Conservation (phyloP, 116 monocot species). For the Dioscorea cayenensis region DNA sequence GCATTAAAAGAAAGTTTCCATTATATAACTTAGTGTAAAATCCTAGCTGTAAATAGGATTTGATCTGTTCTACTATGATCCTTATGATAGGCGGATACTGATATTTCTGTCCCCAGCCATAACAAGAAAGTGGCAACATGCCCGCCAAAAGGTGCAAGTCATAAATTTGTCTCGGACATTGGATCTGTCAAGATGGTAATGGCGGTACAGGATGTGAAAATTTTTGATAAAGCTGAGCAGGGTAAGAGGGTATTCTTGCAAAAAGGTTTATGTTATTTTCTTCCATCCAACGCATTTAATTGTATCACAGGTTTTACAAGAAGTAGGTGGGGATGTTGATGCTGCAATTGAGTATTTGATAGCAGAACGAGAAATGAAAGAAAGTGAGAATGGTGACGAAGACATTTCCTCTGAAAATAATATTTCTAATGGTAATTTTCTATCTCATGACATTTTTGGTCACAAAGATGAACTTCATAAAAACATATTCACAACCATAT, state of each 20-base stretch:
- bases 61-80: not conserved
- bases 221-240: conserved; percentile 37
- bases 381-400: not conserved
- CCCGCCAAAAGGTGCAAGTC: conserved; percentile 19
- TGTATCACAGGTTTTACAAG: conserved; percentile 46
- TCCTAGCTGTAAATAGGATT: not conserved
- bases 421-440: conserved; percentile 14
- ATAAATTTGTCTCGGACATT: conserved; percentile 10
- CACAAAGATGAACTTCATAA: no score
- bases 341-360: conserved; percentile 81
- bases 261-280: not conserved
- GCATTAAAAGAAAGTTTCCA: not conserved
- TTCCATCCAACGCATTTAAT: not conserved
- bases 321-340: conserved; percentile 69
- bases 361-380: conserved; percentile 39
- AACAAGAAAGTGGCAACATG: conserved; percentile 21
- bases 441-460: not conserved
- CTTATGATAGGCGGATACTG: conserved; percentile 40
- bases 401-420: conserved; percentile 12
- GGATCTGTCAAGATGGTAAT: conserved; percentile 54
- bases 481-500: no score
- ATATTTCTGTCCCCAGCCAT: conserved; percentile 26
- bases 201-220: conserved; percentile 54
- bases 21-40: not conserved
- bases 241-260: conserved; percentile 12